Conservation (phyloP, 2,329 filamentous ascomycete genomes). For the Trichothecium sympodiale region DNA sequence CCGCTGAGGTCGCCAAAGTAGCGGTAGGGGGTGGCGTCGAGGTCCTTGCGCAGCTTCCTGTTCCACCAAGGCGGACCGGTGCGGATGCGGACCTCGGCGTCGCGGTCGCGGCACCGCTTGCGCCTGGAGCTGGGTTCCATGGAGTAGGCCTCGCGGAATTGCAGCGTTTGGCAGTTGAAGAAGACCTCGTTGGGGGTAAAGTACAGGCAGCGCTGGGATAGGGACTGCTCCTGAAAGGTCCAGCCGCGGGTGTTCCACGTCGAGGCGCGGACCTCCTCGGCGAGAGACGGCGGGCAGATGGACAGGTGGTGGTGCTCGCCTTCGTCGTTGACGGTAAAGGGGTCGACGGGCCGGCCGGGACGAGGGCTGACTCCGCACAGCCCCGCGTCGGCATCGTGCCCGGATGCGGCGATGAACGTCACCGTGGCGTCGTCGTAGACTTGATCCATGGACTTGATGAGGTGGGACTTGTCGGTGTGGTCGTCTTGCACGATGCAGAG, state of each 20-base stretch:
- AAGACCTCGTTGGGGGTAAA: conserved; percentile 5
- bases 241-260: conserved; percentile 6
- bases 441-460: conserved; percentile 4
- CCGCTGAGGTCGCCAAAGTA: conserved; percentile 5
- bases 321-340: conserved; percentile 2
- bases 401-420: conserved; percentile 3
- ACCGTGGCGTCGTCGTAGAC: conserved; percentile 4
- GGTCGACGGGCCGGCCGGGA: conserved; percentile 1
- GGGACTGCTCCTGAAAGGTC: conserved; percentile 9
- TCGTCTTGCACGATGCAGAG: conserved; percentile 10
- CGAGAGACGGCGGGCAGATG: conserved; percentile 3
- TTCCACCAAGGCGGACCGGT: conserved; percentile 8
- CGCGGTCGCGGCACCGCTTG: background rate
- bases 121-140: background rate
- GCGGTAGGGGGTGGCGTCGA: conserved; percentile 4
- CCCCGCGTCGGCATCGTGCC: conserved; percentile 1
- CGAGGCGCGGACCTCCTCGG: conserved; percentile 4
- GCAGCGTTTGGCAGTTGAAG: conserved; percentile 4
- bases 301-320: conserved; percentile 1
- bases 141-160: conserved; percentile 4
- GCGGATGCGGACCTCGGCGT: conserved; percentile 1
- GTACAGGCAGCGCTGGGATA: conserved; percentile 8
- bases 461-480: conserved; percentile 3
- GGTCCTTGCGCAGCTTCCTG: conserved; percentile 7
- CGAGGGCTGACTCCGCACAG: conserved; percentile 3